Evolutionary conservation across 805 yeast genomes (phyloP).

Genomic region (Candida oleophila): DNA sequence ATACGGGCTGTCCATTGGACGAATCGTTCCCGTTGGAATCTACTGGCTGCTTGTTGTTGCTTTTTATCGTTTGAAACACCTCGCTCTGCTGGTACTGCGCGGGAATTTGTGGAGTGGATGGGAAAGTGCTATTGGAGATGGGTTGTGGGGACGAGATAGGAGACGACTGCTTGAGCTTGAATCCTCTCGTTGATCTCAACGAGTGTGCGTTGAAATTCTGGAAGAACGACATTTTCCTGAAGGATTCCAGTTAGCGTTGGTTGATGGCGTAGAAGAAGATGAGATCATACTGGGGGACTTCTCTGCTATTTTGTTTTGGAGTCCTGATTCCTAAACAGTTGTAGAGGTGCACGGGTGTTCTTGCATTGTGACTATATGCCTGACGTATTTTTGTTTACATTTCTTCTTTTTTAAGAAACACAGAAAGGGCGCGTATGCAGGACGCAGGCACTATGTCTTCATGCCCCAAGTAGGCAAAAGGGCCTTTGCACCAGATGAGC

Average conservation of each 20-base stretch:
- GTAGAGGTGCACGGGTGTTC: not conserved
- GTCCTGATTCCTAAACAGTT: not conserved
- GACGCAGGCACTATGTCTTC: too few relatives aligned
- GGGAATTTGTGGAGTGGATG: constrained; percentile 21
- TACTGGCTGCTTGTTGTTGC: constrained; percentile 8
- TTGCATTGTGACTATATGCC: too few relatives aligned
- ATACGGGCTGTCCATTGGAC: constrained; percentile 30
- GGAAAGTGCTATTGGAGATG: constrained; percentile 32
- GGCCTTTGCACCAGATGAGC: too few relatives aligned
- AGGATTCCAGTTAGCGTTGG: too few relatives aligned
- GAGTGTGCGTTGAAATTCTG: constrained; percentile 45
- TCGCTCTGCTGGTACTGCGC: constrained; percentile 11
- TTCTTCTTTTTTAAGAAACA: not conserved
- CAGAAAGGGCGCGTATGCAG: not conserved
- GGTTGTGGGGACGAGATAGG: constrained; percentile 43
- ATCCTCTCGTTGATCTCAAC: constrained; percentile 42
- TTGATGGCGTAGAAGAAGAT: too few relatives aligned
- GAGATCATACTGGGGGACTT: too few relatives aligned
- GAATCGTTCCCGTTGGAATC: constrained; percentile 8
- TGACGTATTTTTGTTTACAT: not conserved
- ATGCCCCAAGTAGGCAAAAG: too few relatives aligned
- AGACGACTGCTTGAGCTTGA: constrained; percentile 38
- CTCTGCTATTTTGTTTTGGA: not conserved
- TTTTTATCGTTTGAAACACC: constrained; percentile 33
- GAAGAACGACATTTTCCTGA: constrained; percentile 45